phyloP scores from a whole-genome alignment of 1,284 basidiomycete species.

The Boletus smithii region DNA sequence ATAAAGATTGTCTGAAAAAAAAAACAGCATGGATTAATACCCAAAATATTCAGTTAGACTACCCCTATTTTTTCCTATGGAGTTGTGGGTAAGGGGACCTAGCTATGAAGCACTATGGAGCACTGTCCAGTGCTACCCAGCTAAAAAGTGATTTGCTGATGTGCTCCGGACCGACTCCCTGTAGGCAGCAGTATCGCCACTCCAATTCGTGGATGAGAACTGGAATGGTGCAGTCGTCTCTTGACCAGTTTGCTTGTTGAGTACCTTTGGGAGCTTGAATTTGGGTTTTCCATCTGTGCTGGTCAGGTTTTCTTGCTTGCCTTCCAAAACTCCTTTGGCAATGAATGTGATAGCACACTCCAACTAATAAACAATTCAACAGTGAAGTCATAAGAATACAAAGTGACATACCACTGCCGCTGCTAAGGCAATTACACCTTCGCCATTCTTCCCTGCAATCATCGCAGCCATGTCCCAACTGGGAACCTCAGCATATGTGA shows the following conservation, averaged over 20 bases:
- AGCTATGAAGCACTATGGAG: too few species aligned
- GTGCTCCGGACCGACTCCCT: background rate
- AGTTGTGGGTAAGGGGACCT: too few species aligned
- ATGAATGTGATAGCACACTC: background rate
- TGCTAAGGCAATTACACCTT: background rate
- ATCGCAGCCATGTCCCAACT: background rate
- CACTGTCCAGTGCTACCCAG: too few species aligned
- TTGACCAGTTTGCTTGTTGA: background rate
- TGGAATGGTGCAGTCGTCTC: background rate
- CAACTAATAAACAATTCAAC: background rate
- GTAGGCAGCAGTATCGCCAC: background rate
- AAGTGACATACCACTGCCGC: background rate
- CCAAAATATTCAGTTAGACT: too few species aligned
- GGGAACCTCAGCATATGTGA: background rate
- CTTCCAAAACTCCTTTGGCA: background rate
- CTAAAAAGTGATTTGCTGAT: too few species aligned
- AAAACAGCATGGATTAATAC: too few species aligned
- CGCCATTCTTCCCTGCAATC: background rate
- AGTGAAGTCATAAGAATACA: background rate
- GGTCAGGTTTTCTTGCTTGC: background rate
- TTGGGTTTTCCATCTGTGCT: background rate
- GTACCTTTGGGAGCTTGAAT: constrained; percentile 1
- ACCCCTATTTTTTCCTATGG: too few species aligned
- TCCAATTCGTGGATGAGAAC: background rate
- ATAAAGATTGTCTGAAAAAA: too few species aligned